Evolutionary conservation across 352 stramenopile genomes (phyloP), one percentile per base, ranked within the genome.

Genomic region (Globisporangium orthogonon): DNA sequence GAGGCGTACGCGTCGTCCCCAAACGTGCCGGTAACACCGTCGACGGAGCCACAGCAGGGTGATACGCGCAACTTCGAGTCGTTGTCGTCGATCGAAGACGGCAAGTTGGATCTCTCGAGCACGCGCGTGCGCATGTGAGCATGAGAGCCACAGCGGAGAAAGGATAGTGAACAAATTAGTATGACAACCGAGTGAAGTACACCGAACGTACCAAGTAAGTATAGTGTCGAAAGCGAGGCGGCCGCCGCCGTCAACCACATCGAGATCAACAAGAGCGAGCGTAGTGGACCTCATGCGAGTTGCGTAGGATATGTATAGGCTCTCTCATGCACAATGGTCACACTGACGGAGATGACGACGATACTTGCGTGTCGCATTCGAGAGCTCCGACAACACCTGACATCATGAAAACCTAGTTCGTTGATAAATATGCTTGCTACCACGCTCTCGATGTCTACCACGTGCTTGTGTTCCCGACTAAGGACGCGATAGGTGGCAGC

Each of bases 401-500:
- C 11, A 2, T 15, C 35, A 41, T 13, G 33, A 37, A 9, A 37
- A 9, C 6, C 33, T 5, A 10, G 33, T 37, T 37, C 33, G 33
- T 37, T 47, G 41, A 47, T 47, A 47, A 47, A 47, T 47, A 47
- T 23, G 23, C 23, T 23, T 23, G 23, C 23, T 23, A 23, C 23
- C 23, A 23, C 23, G 23, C 23, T 23, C 23, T 23, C n/a, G 17
- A 1, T 54, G 3, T 33, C 40, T 48, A 65, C 59, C 52, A 66
- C 57, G 37, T 54, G 23, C 48, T 52, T 30, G 47, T 69, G 47
- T 52, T 60, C 15, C 45, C 51, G 23, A 80, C 69, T 0, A 85
- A 59, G n/a, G 75, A 85, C 53, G 75, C 78, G 65, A 85, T 78
- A 11, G 75, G 71, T 43, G 75, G 75, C n/a, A 85, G 54, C 50